Percentiles rank a stretch among this genome's conserved stretches.
These are phyloP conservation scores for Peronospora farinosa DNA, from an alignment of 352 stramenopile genomes.

Conservation along the genomic window DNA sequence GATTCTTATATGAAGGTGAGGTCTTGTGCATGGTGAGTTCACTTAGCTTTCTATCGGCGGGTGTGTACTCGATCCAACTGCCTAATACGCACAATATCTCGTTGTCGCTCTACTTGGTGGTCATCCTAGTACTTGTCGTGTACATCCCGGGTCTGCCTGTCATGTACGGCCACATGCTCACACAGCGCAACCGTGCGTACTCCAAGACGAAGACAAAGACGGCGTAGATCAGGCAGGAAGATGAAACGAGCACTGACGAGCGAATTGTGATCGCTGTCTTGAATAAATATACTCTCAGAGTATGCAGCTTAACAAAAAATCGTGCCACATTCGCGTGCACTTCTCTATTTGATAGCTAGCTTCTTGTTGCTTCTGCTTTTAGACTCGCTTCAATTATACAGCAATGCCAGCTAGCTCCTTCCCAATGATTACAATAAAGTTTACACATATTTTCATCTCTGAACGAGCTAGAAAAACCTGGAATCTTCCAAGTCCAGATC, in stretches of 20 bases:
- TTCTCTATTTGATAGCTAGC: conserved; percentile 24
- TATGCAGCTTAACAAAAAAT: conserved; percentile 19
- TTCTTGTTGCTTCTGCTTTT: conserved; percentile 19
- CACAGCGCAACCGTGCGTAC: conserved; percentile 77
- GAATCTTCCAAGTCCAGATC: conserved; percentile 26
- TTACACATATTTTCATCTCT: conserved; percentile 15
- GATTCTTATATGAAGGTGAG: conserved; percentile 32
- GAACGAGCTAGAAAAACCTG: conserved; percentile 23
- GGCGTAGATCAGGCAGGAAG: conserved; percentile 27
- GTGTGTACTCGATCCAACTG: conserved; percentile 63
- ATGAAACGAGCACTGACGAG: background rate
- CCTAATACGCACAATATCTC: conserved; percentile 76
- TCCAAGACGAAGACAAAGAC: conserved; percentile 73
- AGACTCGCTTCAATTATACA: conserved; percentile 3
- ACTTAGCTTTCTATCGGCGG: conserved; percentile 46
- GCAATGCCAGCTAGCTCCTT: conserved; percentile 2
- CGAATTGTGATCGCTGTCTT: conserved; percentile 4
- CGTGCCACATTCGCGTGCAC: conserved; percentile 11
- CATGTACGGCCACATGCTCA: conserved; percentile 86
- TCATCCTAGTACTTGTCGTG: conserved; percentile 59
- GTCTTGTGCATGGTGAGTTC: conserved; percentile 73
- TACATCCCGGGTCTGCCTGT: conserved; percentile 74
- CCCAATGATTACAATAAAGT: conserved; percentile 15
- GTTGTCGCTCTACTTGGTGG: conserved; percentile 66
- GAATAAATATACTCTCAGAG: conserved; percentile 11